Evolutionary conservation across 208 protist species (phyloP).

Genomic region (Leishmania amazonensis): DNA sequence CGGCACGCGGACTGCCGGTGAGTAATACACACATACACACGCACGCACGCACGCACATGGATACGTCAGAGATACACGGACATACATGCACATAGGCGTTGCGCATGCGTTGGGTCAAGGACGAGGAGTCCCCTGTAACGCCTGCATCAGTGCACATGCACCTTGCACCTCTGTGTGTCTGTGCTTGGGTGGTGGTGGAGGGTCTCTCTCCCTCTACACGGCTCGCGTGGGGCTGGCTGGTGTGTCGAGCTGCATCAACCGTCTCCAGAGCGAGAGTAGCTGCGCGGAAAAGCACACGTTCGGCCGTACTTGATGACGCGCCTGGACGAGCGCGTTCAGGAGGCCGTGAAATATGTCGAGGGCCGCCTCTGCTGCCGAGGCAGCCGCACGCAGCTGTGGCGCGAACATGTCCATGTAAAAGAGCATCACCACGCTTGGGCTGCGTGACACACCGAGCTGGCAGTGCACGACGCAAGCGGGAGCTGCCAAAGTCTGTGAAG

Average conservation of each 20-base stretch:
- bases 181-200: not conserved
- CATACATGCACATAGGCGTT: not conserved
- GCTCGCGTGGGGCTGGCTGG: not conserved
- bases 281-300: conserved; percentile 78
- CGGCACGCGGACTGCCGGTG: not conserved
- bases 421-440: conserved; percentile 64
- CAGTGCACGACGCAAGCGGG: conserved; percentile 81
- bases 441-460: conserved; percentile 74
- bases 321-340: conserved; percentile 42
- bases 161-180: conserved; percentile 4
- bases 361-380: not conserved
- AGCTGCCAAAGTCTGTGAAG: not conserved
- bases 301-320: conserved; percentile 52
- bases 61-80: not conserved
- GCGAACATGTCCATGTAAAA: conserved; percentile 36
- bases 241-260: not conserved
- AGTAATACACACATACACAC: not conserved
- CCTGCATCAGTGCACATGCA: not conserved
- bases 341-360: conserved; percentile 22
- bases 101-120: not conserved
- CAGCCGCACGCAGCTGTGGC: conserved; percentile 6
- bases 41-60: not conserved
- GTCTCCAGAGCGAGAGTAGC: conserved; percentile 54
- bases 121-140: not conserved
- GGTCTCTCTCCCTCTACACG: not conserved